Conservation (phyloP, 805 yeast genomes). For the Starmerella sp. region DNA sequence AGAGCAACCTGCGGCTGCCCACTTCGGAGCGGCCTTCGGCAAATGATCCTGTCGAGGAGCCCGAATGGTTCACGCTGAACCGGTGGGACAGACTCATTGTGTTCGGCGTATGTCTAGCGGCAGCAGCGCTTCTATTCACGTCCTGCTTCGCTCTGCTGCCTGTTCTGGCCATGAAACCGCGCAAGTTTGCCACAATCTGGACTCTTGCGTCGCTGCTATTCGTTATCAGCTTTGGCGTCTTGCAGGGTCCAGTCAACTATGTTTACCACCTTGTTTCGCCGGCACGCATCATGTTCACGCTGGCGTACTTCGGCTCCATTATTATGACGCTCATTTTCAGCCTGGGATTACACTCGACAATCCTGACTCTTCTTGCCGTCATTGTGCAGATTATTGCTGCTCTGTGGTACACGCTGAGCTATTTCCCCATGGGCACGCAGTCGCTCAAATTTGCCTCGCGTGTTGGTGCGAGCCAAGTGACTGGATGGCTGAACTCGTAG, state of each 20-base stretch:
- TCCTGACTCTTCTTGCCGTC: conserved; percentile 67
- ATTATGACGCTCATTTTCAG: conserved; percentile 69
- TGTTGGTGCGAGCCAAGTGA: conserved; percentile 46
- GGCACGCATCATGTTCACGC: conserved; percentile 68
- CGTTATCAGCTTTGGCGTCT: conserved; percentile 75
- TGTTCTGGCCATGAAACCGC: conserved; percentile 74
- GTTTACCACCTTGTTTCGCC: conserved; percentile 59
- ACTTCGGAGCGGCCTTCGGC: conserved; percentile 19
- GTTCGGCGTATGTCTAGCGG: conserved; percentile 64
- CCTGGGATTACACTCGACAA: conserved; percentile 54
- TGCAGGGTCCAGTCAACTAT: conserved; percentile 87
- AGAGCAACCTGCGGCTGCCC: conserved; percentile 21
- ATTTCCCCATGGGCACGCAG: conserved; percentile 91
- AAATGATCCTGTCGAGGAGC: conserved; percentile 29
- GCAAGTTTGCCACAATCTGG: conserved; percentile 82
- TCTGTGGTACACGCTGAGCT: conserved; percentile 79
- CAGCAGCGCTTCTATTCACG: conserved; percentile 69
- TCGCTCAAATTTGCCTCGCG: conserved; percentile 49
- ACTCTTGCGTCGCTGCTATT: conserved; percentile 80
- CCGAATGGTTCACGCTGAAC: conserved; percentile 37
- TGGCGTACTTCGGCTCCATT: conserved; percentile 71
- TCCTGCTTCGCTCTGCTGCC: conserved; percentile 79
- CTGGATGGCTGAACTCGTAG: conserved; percentile 33
- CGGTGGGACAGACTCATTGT: conserved; percentile 71
- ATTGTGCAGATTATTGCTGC: conserved; percentile 73